phyloP scores from a whole-genome alignment of 371 early-diverging fungal genomes.

The Lichtheimia ramosa region DNA sequence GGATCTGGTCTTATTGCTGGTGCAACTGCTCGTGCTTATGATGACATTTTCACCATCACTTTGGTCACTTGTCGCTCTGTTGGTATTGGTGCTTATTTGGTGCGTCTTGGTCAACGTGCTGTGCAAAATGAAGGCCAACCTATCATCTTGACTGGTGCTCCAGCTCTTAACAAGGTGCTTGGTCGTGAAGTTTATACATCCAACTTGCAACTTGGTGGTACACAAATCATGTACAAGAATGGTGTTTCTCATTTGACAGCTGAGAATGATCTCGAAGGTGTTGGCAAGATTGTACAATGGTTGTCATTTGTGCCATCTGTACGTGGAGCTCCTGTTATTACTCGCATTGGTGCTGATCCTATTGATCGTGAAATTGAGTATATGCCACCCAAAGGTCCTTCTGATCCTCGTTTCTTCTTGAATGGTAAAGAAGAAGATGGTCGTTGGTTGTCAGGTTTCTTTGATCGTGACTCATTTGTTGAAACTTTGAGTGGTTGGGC shows the following conservation, averaged over 20 bases:
- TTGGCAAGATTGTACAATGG: slow-evolving; percentile 94
- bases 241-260: slow-evolving; percentile 97
- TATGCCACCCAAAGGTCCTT: slow-evolving; percentile 80
- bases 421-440: slow-evolving; percentile 76
- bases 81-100: slow-evolving; percentile 99
- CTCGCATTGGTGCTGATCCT: slow-evolving; percentile 58
- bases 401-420: slow-evolving; percentile 91
- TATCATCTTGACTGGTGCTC: slow-evolving; percentile 97
- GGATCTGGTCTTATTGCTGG: slow-evolving; percentile 99
- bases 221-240: slow-evolving; percentile 98
- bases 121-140: slow-evolving; percentile 98
- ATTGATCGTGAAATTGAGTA: slow-evolving; percentile 77
- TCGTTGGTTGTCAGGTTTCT: slow-evolving; percentile 87
- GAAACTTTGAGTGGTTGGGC: slow-evolving; percentile 79
- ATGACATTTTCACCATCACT: slow-evolving; percentile 96
- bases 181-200: slow-evolving; percentile 98
- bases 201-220: slow-evolving; percentile 98
- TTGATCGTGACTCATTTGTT: slow-evolving; percentile 88
- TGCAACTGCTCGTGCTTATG: slow-evolving; percentile 93
- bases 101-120: slow-evolving; percentile 96
- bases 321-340: slow-evolving; percentile 64
- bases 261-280: slow-evolving; percentile 89
- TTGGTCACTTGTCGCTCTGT: slow-evolving; percentile 98
- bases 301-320: slow-evolving; percentile 85
- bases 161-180: slow-evolving; percentile 97